phyloP scores from a whole-genome alignment of 2,329 filamentous ascomycete species.

The Alternaria alternata region DNA sequence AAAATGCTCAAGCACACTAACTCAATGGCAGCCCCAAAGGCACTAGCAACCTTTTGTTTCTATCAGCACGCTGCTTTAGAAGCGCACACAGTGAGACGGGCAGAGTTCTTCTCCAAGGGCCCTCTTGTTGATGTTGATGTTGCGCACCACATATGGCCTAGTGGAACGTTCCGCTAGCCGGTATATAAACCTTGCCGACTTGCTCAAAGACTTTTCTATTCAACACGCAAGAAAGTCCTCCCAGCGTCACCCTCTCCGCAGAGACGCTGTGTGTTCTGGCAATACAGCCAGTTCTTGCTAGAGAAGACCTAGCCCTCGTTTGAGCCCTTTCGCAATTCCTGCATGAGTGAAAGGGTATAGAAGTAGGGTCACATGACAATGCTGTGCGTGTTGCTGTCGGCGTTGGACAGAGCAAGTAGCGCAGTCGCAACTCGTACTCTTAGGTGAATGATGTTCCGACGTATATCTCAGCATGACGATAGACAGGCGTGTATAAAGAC shows the following conservation, averaged over 20 bases:
- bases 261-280: slow-evolving; percentile 47
- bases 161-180: not conserved
- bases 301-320: slow-evolving; percentile 47
- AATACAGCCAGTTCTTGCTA: slow-evolving; percentile 44
- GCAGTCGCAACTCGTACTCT: not conserved
- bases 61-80: not conserved
- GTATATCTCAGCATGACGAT: too few species aligned
- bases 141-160: not conserved
- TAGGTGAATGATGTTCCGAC: not conserved
- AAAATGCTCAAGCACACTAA: not conserved
- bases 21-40: not conserved
- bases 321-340: slow-evolving; percentile 46
- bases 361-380: slow-evolving; percentile 38
- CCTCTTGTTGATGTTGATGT: not conserved
- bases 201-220: slow-evolving; percentile 21
- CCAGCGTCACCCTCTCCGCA: slow-evolving; percentile 38
- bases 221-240: slow-evolving; percentile 45
- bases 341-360: slow-evolving; percentile 45
- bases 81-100: not conserved
- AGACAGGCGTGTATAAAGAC: too few species aligned
- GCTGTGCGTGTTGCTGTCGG: not conserved
- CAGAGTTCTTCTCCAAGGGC: not conserved
- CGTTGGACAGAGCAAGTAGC: not conserved
- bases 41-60: not conserved
- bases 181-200: slow-evolving; percentile 7